Evolutionary conservation across 2,329 filamentous ascomycete species (phyloP).

Genomic region (Cladosporium cucumerinum): DNA sequence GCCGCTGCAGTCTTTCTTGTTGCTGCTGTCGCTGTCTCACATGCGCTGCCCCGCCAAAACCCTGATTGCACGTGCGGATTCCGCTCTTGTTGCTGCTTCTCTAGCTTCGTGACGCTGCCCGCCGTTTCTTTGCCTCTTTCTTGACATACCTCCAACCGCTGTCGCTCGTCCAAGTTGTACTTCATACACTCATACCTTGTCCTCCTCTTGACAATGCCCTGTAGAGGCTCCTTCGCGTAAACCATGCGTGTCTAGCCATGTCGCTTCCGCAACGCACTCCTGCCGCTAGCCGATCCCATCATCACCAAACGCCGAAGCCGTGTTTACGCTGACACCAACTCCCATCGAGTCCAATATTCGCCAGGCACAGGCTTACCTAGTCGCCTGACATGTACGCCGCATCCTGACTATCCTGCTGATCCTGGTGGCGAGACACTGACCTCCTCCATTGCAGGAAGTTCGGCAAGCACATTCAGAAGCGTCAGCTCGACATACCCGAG

Average conservation of each 20-base stretch:
- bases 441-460: slow-evolving; percentile 72
- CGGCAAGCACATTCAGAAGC: slow-evolving; percentile 98
- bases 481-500: slow-evolving; percentile 97
- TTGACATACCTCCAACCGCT: background rate
- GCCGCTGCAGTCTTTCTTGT: background rate
- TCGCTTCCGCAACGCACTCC: background rate
- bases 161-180: background rate
- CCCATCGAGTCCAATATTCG: background rate
- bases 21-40: background rate
- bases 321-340: background rate
- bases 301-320: slow-evolving; percentile 5
- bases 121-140: slow-evolving; percentile 7
- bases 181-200: background rate
- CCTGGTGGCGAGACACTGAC: slow-evolving; percentile 2
- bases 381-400: slow-evolving; percentile 7
- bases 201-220: background rate
- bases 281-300: slow-evolving; percentile 4
- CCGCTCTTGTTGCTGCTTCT: background rate
- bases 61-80: slow-evolving; percentile 7
- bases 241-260: slow-evolving; percentile 8
- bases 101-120: slow-evolving; percentile 13
- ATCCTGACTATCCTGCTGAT: background rate
- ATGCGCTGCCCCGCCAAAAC: slow-evolving; percentile 5
- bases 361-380: background rate
- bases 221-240: background rate